Conservation (phyloP, 2,329 filamentous ascomycete genomes). For the Boeremia exigua region DNA sequence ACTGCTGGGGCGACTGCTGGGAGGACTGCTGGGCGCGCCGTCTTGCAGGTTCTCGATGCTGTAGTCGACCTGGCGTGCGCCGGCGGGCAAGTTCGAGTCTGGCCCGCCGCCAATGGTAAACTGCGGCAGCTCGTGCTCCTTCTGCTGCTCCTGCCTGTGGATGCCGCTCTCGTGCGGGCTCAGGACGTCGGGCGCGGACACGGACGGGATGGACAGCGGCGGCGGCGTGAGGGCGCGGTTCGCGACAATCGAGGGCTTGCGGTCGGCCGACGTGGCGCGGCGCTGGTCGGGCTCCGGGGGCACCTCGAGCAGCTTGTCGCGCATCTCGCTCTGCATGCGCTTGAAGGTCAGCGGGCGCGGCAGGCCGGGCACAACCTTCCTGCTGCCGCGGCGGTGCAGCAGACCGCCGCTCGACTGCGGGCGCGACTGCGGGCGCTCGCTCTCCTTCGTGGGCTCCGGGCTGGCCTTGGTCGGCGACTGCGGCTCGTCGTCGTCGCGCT, state of each 20-base stretch:
- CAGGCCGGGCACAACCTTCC: constrained; percentile 77
- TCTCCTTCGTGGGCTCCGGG: constrained; percentile 37
- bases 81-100: constrained; percentile 43
- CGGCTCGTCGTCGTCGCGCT: constrained; percentile 46
- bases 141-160: constrained; percentile 29
- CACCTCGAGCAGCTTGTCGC: constrained; percentile 73
- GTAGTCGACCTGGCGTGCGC: constrained; percentile 45
- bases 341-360: constrained; percentile 80
- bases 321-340: constrained; percentile 80
- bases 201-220: constrained; percentile 44
- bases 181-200: constrained; percentile 49
- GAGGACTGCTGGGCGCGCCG: constrained; percentile 24
- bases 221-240: constrained; percentile 54
- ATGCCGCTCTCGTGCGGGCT: constrained; percentile 36
- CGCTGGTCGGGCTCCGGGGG: constrained; percentile 70
- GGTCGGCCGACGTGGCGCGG: constrained; percentile 73
- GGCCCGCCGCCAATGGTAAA: constrained; percentile 40
- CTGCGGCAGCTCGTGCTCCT: constrained; percentile 21
- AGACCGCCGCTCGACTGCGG: constrained; percentile 44
- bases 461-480: constrained; percentile 23
- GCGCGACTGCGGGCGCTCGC: constrained; percentile 41
- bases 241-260: constrained; percentile 67
- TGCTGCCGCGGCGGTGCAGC: constrained; percentile 40
- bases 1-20: no score
- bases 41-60: constrained; percentile 23